phyloP scores from a whole-genome alignment of 768 basidiomycete species.

The Trichaptum fuscoviolaceum region DNA sequence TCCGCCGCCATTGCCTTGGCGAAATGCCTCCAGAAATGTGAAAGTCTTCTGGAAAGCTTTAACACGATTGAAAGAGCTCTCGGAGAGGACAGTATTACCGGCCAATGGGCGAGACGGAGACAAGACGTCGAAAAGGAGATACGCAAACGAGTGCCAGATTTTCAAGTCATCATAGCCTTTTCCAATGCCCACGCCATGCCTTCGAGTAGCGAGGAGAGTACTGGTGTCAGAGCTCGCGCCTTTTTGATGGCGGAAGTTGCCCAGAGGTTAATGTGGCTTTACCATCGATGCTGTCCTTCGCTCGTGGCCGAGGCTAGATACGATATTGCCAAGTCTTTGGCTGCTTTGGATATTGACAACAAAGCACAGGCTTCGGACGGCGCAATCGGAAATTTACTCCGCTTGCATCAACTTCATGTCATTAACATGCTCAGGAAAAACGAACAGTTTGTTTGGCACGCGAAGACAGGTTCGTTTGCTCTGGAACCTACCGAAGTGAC shows the following conservation, averaged over 20 bases:
- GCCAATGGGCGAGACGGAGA: slow-evolving; percentile 66
- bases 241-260: slow-evolving; percentile 71
- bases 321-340: slow-evolving; percentile 77
- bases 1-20: slow-evolving; percentile 74
- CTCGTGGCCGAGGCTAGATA: slow-evolving; percentile 77
- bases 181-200: slow-evolving; percentile 44
- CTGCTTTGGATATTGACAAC: slow-evolving; percentile 32
- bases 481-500: background rate
- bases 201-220: slow-evolving; percentile 20
- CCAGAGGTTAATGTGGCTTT: slow-evolving; percentile 78
- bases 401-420: slow-evolving; percentile 71
- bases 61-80: slow-evolving; percentile 44
- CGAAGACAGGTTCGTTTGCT: slow-evolving; percentile 52
- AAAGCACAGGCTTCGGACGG: slow-evolving; percentile 14
- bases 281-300: slow-evolving; percentile 70
- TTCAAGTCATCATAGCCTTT: slow-evolving; percentile 80
- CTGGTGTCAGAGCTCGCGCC: slow-evolving; percentile 27
- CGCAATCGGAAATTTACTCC: slow-evolving; percentile 37
- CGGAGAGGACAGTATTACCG: slow-evolving; percentile 55
- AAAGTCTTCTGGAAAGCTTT: slow-evolving; percentile 45
- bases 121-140: slow-evolving; percentile 73
- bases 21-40: slow-evolving; percentile 71
- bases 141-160: slow-evolving; percentile 75
- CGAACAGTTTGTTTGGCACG: slow-evolving; percentile 75
- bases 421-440: slow-evolving; percentile 68